A percentile compares a stretch with the other conserved stretches of the same genome.
These are phyloP conservation scores for Gossypium turneri DNA, from an alignment of 345 rosid species.

Conservation along the genomic window DNA sequence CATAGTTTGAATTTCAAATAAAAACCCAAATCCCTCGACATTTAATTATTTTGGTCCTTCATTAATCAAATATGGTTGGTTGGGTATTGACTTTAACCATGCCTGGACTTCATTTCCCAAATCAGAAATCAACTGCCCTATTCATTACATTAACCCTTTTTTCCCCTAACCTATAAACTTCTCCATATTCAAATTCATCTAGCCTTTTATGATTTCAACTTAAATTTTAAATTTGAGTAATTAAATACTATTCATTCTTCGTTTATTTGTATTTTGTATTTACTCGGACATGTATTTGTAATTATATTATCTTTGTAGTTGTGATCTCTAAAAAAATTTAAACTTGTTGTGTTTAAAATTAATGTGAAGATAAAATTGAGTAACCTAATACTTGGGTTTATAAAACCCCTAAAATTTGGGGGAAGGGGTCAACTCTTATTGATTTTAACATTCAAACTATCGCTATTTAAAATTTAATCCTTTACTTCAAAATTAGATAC, in stretches of 20 bases:
- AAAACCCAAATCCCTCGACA: neutral
- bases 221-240: neutral
- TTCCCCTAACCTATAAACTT: neutral
- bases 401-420: too few relatives aligned
- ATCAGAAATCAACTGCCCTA: neutral
- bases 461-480: too few relatives aligned
- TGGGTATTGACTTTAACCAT: neutral
- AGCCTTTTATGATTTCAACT: neutral
- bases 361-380: too few relatives aligned
- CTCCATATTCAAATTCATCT: neutral
- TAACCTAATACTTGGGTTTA: too few relatives aligned
- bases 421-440: too few relatives aligned
- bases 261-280: too few relatives aligned
- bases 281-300: too few relatives aligned
- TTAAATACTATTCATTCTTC: neutral
- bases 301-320: too few relatives aligned
- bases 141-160: neutral
- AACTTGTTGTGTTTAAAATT: too few relatives aligned
- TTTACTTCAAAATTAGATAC: too few relatives aligned
- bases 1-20: conserved; percentile 29
- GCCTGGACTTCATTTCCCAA: neutral
- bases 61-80: neutral
- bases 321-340: too few relatives aligned
- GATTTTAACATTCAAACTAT: too few relatives aligned
- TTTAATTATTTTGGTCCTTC: neutral